phyloP scores from a whole-genome alignment of 805 yeast genomes.

The Wickerhamomyces pijperi region DNA sequence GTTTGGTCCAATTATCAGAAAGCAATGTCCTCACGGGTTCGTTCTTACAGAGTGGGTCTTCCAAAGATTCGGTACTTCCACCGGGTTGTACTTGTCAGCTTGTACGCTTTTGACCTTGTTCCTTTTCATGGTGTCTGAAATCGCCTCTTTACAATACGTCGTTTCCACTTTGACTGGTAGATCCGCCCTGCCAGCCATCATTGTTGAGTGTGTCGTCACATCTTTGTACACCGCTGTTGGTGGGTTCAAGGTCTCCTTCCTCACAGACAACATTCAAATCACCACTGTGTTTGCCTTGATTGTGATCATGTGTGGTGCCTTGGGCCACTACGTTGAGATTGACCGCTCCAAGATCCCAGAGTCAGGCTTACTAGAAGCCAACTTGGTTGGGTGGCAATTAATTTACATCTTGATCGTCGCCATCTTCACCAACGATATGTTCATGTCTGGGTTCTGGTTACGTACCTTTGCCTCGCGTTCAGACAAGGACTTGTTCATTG shows the following conservation, averaged over 20 bases:
- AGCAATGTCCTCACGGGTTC: slow-evolving; percentile 79
- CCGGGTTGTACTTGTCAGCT: slow-evolving; percentile 66
- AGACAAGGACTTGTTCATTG: slow-evolving; percentile 64
- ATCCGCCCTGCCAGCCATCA: slow-evolving; percentile 68
- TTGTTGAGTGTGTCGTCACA: slow-evolving; percentile 80
- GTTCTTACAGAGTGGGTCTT: slow-evolving; percentile 93
- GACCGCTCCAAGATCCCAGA: slow-evolving; percentile 55
- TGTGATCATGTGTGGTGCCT: slow-evolving; percentile 64
- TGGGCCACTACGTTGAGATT: slow-evolving; percentile 57
- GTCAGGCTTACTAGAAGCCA: slow-evolving; percentile 51
- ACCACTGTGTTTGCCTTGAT: slow-evolving; percentile 52
- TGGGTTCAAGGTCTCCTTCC: slow-evolving; percentile 80
- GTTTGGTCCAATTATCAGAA: slow-evolving; percentile 72
- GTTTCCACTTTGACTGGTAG: slow-evolving; percentile 69
- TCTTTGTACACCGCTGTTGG: slow-evolving; percentile 81
- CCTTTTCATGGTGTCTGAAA: slow-evolving; percentile 78
- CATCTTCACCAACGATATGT: slow-evolving; percentile 80
- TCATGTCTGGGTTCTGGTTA: slow-evolving; percentile 88
- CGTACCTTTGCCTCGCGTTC: slow-evolving; percentile 84
- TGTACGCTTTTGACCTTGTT: slow-evolving; percentile 81
- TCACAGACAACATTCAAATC: slow-evolving; percentile 85
- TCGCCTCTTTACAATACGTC: slow-evolving; percentile 71
- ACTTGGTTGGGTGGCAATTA: slow-evolving; percentile 80
- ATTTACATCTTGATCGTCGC: slow-evolving; percentile 78
- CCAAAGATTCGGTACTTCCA: slow-evolving; percentile 59